phyloP scores from a whole-genome alignment of 768 basidiomycete genomes.

The Krasilnikovozyma curviuscula region DNA sequence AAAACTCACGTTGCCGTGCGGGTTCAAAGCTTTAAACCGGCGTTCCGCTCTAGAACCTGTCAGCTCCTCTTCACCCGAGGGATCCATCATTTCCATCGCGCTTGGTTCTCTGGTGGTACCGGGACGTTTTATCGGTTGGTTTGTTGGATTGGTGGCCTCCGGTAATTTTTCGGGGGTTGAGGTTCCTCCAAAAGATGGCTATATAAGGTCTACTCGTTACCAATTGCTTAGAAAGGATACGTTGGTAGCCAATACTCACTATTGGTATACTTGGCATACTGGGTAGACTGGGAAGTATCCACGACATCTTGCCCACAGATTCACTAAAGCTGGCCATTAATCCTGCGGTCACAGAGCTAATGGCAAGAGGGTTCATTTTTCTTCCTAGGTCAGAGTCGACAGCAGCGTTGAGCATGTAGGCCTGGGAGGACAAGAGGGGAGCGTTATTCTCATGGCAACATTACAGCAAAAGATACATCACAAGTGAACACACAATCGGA shows the following conservation, averaged over 20 bases:
- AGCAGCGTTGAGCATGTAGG: slow-evolving; percentile 30
- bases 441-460: not conserved
- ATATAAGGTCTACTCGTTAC: too few relatives aligned
- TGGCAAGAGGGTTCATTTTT: slow-evolving; percentile 19
- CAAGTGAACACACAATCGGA: slow-evolving; percentile 25
- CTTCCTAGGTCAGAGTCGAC: slow-evolving; percentile 26
- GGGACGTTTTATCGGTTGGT: not conserved
- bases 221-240: slow-evolving; percentile 18
- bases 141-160: not conserved
- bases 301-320: slow-evolving; percentile 12
- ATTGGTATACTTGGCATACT: too few relatives aligned
- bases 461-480: not conserved
- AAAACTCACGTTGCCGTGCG: slow-evolving; percentile 28
- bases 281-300: slow-evolving; percentile 8
- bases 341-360: slow-evolving; percentile 23
- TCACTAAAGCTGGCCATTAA: slow-evolving; percentile 27
- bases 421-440: slow-evolving; percentile 10
- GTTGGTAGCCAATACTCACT: too few relatives aligned
- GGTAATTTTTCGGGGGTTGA: not conserved
- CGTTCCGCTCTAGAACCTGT: slow-evolving; percentile 24
- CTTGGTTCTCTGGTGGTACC: not conserved
- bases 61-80: slow-evolving; percentile 23
- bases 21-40: slow-evolving; percentile 31
- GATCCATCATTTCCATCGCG: slow-evolving; percentile 22
- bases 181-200: slow-evolving; percentile 12